Evolutionary conservation across 345 rosid species (phyloP), one percentile per base, ranked within the genome.

Genomic region (Cardamine chenopodiifolia): DNA sequence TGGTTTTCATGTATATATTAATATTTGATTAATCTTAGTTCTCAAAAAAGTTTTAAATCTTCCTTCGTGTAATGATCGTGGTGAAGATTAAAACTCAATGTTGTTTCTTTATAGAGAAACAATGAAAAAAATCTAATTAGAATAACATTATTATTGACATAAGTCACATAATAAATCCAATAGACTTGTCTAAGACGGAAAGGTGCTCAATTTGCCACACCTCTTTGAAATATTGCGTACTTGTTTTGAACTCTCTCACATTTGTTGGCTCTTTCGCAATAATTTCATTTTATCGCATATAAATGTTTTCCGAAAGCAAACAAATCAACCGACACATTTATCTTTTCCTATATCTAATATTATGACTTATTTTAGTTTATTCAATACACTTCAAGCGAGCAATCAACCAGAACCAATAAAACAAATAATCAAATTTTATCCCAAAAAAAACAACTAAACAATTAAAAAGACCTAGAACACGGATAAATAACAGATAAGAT

Each of bases 301-400:
- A 34, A 1, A 26, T 39, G 42, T 15, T 13, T 55, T 44, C 23
- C 23, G 31, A 44, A 42, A 69, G 25, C 57, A n/a, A 58, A 29
- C 56, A 57, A 68, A 75, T 75, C 79, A 50, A 70, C 80, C 80
- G 80, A 76, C 75, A 68, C 69, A 40, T 39, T 45, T 66, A 1
- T 67, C n/a, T 49, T 39, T 42, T 34, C 58, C 65, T 11, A 32
- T 35, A 66, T 23, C 14, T 15, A 62, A 19, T 49, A 5, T 25
- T 47, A 10, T 19, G 13, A n/a, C 5, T 31, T 63, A 23, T 44
- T 34, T 8, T n/a, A 64, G 15, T 55, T 44, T 64, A 22, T 15
- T 63, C 18, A 29, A n/a, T 39, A 15, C 15, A 39, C 8, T 13
- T 17, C 22, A 10, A 23, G 60, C 31, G 19, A 72, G 39, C 12